Evolutionary conservation across 495 filamentous ascomycete genomes (phyloP).

Genomic region (Entonaema liquescens): DNA sequence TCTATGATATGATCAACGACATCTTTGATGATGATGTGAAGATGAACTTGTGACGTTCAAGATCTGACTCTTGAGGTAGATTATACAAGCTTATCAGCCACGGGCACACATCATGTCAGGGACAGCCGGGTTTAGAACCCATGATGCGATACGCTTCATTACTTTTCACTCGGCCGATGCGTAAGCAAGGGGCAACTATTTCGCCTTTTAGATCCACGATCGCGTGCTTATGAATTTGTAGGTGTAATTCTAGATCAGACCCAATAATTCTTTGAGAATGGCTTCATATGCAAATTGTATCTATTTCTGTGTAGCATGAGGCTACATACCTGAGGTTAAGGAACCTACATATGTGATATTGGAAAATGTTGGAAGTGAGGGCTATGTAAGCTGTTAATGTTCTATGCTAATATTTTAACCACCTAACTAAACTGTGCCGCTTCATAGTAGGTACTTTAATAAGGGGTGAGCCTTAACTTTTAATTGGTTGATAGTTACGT

Average conservation of each 20-base stretch:
- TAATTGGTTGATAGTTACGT: background rate
- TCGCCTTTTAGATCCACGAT: slow-evolving; percentile 11
- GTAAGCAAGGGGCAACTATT: background rate
- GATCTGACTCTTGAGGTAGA: slow-evolving; percentile 3
- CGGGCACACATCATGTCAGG: background rate
- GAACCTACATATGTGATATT: no score
- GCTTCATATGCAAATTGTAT: background rate
- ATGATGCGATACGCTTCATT: slow-evolving; percentile 20
- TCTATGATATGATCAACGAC: slow-evolving; percentile 8
- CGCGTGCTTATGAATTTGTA: slow-evolving; percentile 4
- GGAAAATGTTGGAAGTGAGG: no score
- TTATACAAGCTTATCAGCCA: background rate
- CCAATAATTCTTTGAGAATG: background rate
- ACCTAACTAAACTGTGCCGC: background rate
- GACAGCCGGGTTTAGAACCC: background rate
- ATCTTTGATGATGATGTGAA: slow-evolving; percentile 8
- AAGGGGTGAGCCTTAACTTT: background rate
- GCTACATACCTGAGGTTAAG: no score
- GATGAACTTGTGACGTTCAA: slow-evolving; percentile 12
- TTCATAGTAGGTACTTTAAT: background rate
- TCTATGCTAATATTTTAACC: no score
- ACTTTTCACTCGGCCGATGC: background rate
- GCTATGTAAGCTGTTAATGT: no score
- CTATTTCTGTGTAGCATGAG: no score
- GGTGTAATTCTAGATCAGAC: background rate